Base-by-base conservation (phyloP, 164 flowering plant species). In the Vitis rupestris region DNA sequence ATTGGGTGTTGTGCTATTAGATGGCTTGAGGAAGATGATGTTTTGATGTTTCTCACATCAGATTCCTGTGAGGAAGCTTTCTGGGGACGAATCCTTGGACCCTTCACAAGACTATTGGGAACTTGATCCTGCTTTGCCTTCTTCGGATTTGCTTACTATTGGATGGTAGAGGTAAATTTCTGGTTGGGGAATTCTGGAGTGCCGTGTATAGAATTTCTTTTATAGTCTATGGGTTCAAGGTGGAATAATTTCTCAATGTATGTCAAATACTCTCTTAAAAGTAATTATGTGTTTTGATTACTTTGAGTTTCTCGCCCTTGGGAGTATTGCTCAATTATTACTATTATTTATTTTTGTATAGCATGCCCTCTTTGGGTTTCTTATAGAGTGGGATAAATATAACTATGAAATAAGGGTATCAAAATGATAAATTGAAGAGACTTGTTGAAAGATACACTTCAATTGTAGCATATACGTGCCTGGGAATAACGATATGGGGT, bases 71-170 rank as follows among this genome's bases (percentile, higher is more conserved):
- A 86, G 84, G 79, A 91, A 90, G 80, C 86, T 90, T 65, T 84
- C 84, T 11, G 91, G 85, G 0, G 83, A 66, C 14, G 93, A 91
- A 70, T 83, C 79, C 54, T 73, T 85, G 1, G 82, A 68, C 2
- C 68, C 65, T 59, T 70, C 83, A 55, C 81, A 82, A 67, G 90
- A 85, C 57, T 90, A 97, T 76, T 95, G 98, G 99, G 98, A 93
- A 73, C 91, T 93, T 59, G 99, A 95, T 79, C 99, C 96, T 62
- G 94, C 97, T 69, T 90, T 93, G 49, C 90, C 92, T 75, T 88
- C 92, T 54, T 62, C 81, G 10, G 81, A 87, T 66, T 71, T 85
- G 73, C 87, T 90, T 65, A 64, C 69, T 56, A 67, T 78, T 68
- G 47, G 57, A 47, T 63, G 16, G 14, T 44, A 17, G 48, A 29